Evolutionary conservation across 352 stramenopile species (phyloP), one percentile per base, ranked within the genome.

Genomic region (Phytophthora ramorum): DNA sequence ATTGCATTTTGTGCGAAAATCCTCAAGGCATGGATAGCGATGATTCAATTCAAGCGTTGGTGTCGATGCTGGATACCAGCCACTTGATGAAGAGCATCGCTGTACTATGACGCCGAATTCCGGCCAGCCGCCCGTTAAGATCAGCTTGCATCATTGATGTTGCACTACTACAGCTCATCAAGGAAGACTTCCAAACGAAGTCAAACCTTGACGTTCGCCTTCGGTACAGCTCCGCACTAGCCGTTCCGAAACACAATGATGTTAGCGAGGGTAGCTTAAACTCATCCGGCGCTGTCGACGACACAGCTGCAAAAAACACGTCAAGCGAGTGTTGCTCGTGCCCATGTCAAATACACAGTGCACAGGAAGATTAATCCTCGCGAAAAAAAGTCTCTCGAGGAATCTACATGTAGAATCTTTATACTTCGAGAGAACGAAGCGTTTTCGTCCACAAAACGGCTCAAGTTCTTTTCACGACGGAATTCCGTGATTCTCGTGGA

Each of bases 371-470:
- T 2, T 16, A 14, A 9, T 4, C 34, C 10, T 38, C 34, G 3
- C 10, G 34, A 38, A 38, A 8, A 38, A 9, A 38, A 48, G 8
- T 48, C 19, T n/a, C 12, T 9, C 30, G 19, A 14, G 30, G 2
- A 30, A 45, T n/a, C n/a, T 35, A 2, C 37, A 34, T 9, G 26
- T 32, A n/a, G 6, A 30, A 45, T n/a, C 7, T 35, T 13, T 56
- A 44, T 9, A 44, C 49, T 5, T 19, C 30, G 6, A 17, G 26
- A 34, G 49, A 56, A 14, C 49, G 49, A 12, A 30, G 24, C 3
- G 4, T 56, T 13, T 56, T 45, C 34, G 49, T 56, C 13, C 49
- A 56, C 17, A 56, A 22, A 19, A 32, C 49, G 1, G 49, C 49
- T 19, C 26, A 38, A 32, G 26, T 30, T 32, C 40, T 53, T 19